Base-by-base conservation (phyloP, 202 grass and related monocot genomes). In the Saccharum hybrid region DNA sequence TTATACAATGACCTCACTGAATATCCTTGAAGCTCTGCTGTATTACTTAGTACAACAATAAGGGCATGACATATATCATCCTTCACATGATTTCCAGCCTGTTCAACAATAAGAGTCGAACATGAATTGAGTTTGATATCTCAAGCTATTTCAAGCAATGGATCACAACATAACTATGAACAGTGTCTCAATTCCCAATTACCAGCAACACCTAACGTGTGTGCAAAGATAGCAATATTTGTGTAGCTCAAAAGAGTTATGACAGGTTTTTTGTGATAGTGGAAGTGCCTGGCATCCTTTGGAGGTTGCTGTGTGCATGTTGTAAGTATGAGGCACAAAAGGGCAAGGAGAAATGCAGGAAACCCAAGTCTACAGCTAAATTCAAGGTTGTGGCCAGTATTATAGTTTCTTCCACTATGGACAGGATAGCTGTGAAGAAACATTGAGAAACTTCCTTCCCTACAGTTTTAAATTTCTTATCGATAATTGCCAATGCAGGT, bases 41-140 rank as follows among this genome's bases (percentile, higher is more conserved):
- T 90, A 70, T 99, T 99, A 68, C 93, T 92, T 79, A 99, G 91
- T 59, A 93, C 71, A 77, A 99, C 93, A 88, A 99, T 82, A 77
- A 97, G 88, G 56, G 91, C 91, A 91, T 99, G 91, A 86, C 97
- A 99, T 67, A 99, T 86, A 92, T 99, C 90, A 81, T 99, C 90
- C 86, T 99, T 99, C 63, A 96, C 91, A 41, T 91, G 91, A 81
- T 88, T 99, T 68, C 93, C 97, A 86, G 93, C 88, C 97, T 99
- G 76, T 81, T 57, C 80, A 89, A 81, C 46, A 76, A 3, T 54
- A 51, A 87, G 43, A 61, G 51, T 86, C 65, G 18, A 76, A 75
- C 37, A 87, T 56, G 41, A 87, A 61, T 81, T 86, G 39, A 41
- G 43, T 37, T 65, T 48, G 19, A 33, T 18, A 69, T 63, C 15